A percentile compares a stretch with the other conserved stretches of the same genome.
Conservation (phyloP, 306 rosid genomes). For the Cyamopsis tetragonoloba region DNA sequence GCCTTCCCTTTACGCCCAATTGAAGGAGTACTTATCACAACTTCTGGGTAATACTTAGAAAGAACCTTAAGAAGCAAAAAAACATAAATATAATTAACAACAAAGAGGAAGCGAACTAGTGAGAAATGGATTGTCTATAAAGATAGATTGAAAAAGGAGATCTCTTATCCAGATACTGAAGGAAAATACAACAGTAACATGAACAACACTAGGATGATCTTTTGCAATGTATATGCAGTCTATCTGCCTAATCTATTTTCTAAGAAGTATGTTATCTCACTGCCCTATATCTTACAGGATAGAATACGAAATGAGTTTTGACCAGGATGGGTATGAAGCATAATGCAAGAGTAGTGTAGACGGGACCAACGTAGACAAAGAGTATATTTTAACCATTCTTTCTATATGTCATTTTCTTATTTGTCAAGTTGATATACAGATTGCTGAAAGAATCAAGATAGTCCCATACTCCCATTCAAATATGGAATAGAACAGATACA, state of each 20-base stretch:
- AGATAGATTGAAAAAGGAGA: neutral
- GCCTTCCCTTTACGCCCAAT: conserved; percentile 97
- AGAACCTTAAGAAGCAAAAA: conserved; percentile 57
- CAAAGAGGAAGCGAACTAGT: neutral
- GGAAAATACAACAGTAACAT: neutral
- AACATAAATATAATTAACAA: neutral
- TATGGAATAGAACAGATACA: neutral
- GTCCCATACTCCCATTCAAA: neutral
- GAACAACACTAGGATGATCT: conserved; percentile 6
- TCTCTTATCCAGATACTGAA: neutral
- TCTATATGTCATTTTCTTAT: neutral
- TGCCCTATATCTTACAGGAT: neutral
- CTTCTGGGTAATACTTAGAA: conserved; percentile 61
- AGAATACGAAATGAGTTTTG: neutral
- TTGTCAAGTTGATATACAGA: neutral
- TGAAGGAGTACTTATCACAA: conserved; percentile 52
- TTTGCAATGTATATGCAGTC: neutral
- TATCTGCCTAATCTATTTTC: neutral
- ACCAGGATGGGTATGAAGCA: neutral
- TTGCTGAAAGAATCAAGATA: neutral
- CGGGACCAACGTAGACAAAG: neutral
- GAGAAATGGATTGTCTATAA: neutral
- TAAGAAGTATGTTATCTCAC: conserved; percentile 1
- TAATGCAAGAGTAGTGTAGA: neutral
- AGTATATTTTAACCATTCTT: neutral